A percentile compares a stretch with the other conserved stretches of the same genome.
These are phyloP conservation scores for Terfezia claveryi DNA, from an alignment of 495 filamentous ascomycete genomes.

Conservation along the genomic window DNA sequence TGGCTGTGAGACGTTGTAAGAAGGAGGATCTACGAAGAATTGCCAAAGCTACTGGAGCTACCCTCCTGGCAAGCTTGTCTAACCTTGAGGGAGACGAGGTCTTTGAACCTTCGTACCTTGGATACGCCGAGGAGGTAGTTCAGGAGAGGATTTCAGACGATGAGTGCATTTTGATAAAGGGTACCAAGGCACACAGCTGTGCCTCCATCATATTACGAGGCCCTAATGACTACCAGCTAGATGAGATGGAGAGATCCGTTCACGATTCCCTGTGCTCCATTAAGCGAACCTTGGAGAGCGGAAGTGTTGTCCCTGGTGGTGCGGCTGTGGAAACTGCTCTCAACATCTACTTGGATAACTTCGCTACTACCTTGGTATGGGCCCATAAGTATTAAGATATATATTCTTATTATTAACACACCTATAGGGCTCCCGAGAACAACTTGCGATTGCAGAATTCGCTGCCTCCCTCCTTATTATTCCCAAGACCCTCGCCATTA, in stretches of 20 bases:
- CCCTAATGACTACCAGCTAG: slow-evolving; percentile 85
- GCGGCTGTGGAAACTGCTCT: slow-evolving; percentile 96
- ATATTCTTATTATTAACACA: background rate
- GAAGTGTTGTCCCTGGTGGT: slow-evolving; percentile 87
- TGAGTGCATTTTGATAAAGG: slow-evolving; percentile 93
- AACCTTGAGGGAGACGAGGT: slow-evolving; percentile 96
- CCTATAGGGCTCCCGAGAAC: slow-evolving; percentile 64
- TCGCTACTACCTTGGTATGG: slow-evolving; percentile 78
- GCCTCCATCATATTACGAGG: slow-evolving; percentile 94
- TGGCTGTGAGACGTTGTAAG: slow-evolving; percentile 92
- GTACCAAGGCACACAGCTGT: slow-evolving; percentile 77
- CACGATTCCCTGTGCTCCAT: slow-evolving; percentile 93
- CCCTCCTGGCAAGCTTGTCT: slow-evolving; percentile 72
- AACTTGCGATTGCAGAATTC: slow-evolving; percentile 95
- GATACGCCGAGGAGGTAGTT: slow-evolving; percentile 78
- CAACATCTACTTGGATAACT: slow-evolving; percentile 98
- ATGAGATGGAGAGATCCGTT: slow-evolving; percentile 97
- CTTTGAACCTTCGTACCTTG: slow-evolving; percentile 74
- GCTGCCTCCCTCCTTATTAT: slow-evolving; percentile 83
- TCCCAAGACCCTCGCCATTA: slow-evolving; percentile 89
- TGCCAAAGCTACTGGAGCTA: slow-evolving; percentile 87
- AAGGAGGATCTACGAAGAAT: slow-evolving; percentile 96
- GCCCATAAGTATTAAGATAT: background rate
- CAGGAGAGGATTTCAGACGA: slow-evolving; percentile 98
- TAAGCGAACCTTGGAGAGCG: slow-evolving; percentile 91